phyloP scores from a whole-genome alignment of 208 protist genomes.

The Blechomonas ayalai region DNA sequence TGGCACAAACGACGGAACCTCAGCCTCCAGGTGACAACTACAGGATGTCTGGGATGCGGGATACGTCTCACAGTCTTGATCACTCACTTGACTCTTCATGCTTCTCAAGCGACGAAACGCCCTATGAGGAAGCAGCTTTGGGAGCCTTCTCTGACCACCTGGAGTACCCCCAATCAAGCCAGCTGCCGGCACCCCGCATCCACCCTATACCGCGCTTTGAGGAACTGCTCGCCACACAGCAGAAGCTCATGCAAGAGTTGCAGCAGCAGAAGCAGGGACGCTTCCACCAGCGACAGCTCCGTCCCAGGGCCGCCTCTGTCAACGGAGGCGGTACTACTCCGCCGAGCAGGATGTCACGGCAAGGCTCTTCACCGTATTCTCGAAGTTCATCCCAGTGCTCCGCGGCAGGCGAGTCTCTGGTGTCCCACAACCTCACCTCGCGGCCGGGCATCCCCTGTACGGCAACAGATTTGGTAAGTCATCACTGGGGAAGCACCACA shows the following conservation, averaged over 20 bases:
- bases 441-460: too few species aligned
- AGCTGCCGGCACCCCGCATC: background rate
- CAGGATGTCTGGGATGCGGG: conserved; percentile 11
- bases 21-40: conserved; percentile 14
- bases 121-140: background rate
- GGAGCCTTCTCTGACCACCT: too few species aligned
- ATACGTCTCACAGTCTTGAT: background rate
- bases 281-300: background rate
- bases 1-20: conserved; percentile 20
- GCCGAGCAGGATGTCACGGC: too few species aligned
- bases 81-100: background rate
- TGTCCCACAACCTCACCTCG: too few species aligned
- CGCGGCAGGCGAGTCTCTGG: too few species aligned
- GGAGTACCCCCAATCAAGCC: conserved; percentile 1
- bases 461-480: background rate
- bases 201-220: background rate
- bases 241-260: conserved; percentile 2
- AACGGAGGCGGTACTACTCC: too few species aligned
- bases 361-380: too few species aligned
- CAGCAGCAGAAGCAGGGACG: background rate
- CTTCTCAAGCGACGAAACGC: conserved; percentile 1
- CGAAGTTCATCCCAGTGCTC: too few species aligned
- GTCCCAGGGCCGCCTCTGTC: too few species aligned
- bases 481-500: background rate
- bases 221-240: conserved; percentile 9